Percentiles rank a stretch among this genome's conserved stretches.
Conservation (phyloP, 371 early-diverging fungal genomes). For the Apophysomyces ossiformis region DNA sequence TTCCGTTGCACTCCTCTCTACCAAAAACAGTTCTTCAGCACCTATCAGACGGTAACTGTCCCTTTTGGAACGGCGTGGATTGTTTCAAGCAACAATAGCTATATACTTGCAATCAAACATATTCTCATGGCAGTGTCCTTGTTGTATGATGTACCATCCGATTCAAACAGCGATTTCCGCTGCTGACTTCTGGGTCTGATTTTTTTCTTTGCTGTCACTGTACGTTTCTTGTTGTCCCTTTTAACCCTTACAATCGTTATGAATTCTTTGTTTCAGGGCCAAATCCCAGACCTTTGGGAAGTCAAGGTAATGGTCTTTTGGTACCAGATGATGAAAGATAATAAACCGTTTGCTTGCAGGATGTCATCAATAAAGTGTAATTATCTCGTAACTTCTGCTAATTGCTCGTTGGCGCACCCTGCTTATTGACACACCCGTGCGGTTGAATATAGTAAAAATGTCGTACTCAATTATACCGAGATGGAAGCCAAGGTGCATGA, state of each 20-base stretch:
- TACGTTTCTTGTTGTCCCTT: no score
- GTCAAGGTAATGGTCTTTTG: constrained; percentile 40
- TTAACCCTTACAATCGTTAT: constrained; percentile 16
- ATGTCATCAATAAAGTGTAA: constrained; percentile 74
- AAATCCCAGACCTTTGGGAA: constrained; percentile 61
- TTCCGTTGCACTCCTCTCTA: no score
- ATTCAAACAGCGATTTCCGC: no score
- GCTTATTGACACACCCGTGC: background rate
- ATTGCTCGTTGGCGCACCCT: background rate
- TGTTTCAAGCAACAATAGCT: no score
- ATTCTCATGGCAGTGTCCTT: no score
- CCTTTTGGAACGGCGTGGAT: no score
- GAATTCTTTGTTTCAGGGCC: constrained; percentile 48
- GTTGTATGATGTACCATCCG: no score
- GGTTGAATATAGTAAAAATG: constrained; percentile 57
- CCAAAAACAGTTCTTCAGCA: no score
- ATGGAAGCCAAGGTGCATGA: constrained; percentile 89
- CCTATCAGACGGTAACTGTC: no score
- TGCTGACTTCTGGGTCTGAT: background rate
- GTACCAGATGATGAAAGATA: constrained; percentile 5
- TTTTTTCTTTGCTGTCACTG: background rate
- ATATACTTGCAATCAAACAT: no score
- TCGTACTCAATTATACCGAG: constrained; percentile 85
- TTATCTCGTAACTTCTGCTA: constrained; percentile 5
- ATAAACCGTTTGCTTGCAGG: constrained; percentile 33